Conservation (phyloP, 768 basidiomycete genomes). For the Multifurca ochricompacta region DNA sequence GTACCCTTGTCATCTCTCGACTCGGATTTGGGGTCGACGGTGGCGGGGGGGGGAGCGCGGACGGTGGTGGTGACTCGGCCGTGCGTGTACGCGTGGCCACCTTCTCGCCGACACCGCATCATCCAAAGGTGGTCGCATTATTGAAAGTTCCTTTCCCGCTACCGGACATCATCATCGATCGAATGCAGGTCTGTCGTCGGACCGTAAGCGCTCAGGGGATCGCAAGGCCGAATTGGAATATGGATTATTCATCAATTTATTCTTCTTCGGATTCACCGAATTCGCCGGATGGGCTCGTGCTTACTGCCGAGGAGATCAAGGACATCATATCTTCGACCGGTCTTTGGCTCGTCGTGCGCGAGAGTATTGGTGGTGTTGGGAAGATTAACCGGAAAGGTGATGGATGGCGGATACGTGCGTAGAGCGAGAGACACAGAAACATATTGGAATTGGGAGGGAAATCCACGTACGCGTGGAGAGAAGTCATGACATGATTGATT, state of each 20-base stretch:
- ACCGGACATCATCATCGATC: conserved; percentile 70
- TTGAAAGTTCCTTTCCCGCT: conserved; percentile 88
- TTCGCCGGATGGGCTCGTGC: conserved; percentile 41
- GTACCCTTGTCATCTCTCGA: conserved; percentile 63
- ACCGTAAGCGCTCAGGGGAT: conserved; percentile 32
- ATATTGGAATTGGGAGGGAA: neutral
- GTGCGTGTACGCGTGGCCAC: conserved; percentile 66
- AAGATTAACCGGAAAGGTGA: conserved; percentile 71
- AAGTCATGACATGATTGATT: neutral
- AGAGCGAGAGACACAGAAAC: neutral
- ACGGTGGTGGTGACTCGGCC: neutral
- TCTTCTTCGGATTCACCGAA: too few relatives aligned
- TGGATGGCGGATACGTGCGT: conserved; percentile 69
- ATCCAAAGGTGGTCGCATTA: conserved; percentile 89
- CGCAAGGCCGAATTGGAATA: conserved; percentile 22
- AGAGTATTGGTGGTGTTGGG: conserved; percentile 88
- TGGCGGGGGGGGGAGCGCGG: conserved; percentile 11
- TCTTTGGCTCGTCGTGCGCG: conserved; percentile 86
- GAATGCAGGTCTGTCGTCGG: conserved; percentile 45
- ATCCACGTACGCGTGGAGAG: neutral
- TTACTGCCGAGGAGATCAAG: conserved; percentile 91
- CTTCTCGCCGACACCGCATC: conserved; percentile 87
- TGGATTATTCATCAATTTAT: too few relatives aligned
- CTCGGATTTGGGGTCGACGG: conserved; percentile 25
- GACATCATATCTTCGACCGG: conserved; percentile 84